Evolutionary conservation across 2,329 filamentous ascomycete genomes (phyloP).

Genomic region (Apiospora rasikravindrae): DNA sequence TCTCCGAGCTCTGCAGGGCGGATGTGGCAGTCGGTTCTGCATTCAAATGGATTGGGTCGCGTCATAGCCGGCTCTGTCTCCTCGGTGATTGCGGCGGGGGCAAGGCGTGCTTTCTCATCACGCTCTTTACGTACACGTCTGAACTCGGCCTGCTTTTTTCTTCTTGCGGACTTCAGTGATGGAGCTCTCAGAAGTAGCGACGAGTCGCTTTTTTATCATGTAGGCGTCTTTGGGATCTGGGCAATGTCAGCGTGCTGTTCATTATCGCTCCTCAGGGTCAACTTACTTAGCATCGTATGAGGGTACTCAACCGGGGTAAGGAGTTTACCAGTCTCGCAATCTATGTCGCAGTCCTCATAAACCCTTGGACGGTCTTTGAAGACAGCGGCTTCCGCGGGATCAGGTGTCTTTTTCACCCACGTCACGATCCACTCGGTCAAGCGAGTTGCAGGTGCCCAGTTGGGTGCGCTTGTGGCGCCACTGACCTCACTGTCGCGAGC

Average conservation of each 20-base stretch:
- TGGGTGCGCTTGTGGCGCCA: constrained; percentile 16
- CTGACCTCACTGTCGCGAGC: not conserved
- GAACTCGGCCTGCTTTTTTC: not conserved
- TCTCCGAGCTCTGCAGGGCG: constrained; percentile 48
- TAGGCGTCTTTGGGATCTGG: not conserved
- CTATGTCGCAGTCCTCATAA: constrained; percentile 24
- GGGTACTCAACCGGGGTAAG: constrained; percentile 24
- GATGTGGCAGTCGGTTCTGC: constrained; percentile 42
- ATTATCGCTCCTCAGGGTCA: too few relatives aligned
- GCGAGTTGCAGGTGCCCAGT: not conserved
- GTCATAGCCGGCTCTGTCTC: not conserved
- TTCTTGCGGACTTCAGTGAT: not conserved
- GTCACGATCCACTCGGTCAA: not conserved
- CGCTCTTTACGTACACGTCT: not conserved
- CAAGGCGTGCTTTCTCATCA: not conserved
- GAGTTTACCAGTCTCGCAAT: constrained; percentile 21
- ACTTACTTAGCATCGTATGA: not conserved
- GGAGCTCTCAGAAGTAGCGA: not conserved
- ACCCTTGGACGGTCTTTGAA: not conserved
- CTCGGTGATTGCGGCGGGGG: not conserved
- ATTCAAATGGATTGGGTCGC: constrained; percentile 25
- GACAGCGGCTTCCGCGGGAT: not conserved
- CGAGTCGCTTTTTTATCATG: not conserved
- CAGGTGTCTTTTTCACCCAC: not conserved
- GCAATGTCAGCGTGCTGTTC: not conserved